Base-by-base conservation (phyloP, 2,329 filamentous ascomycete genomes). In the Fusarium decemcellulare region DNA sequence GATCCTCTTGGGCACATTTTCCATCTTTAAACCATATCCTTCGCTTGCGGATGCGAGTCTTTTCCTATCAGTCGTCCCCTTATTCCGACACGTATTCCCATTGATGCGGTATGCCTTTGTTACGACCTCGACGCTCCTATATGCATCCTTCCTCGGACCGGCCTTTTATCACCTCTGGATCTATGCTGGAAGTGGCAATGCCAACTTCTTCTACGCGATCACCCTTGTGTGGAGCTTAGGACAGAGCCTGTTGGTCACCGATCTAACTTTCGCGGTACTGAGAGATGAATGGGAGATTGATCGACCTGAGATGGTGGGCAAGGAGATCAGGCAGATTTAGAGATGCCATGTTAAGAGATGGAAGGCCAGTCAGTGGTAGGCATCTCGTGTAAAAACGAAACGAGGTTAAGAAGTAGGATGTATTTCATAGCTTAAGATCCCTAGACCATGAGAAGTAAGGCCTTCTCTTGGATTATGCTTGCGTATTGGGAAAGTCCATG, bases 181-280 rank as follows among this genome's bases (percentile, higher is more conserved):
- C 61, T 99, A 98, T 77, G 96, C 96, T 3, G 96, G 96, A 52
- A 97, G 94, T 60, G 96, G 96, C 30, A 99, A 99, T 76, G 96
- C 96, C 63, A 99, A 99, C 79, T 99, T 99, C 83, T 99, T 99
- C 83, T 99, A 99, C 78, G 96, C 96, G 70, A 98, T 99, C 74
- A 99, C 96, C 0, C 83, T 99, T n/a, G 96, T 99, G 0, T 99
- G 96, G 96, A 97, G 94, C 77, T 80, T 99, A 27, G 96, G 94
- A 0, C 86, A 97, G 72, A 95, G 94, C 39, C 86, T 99, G 67
- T 83, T 99, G 32, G 88, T 98, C 8, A 94, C 93, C 11, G 96
- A 99, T 78, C 86, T 94, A 56, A 85, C 97, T 3, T 98, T 97
- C 81, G 94, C 96, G 0, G 90, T 95, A 7, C 83, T 99, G 65